A percentile compares a stretch with the other conserved stretches of the same genome.
These are phyloP conservation scores for Arachis stenosperma DNA, from an alignment of 306 rosid species.

Conservation along the genomic window DNA sequence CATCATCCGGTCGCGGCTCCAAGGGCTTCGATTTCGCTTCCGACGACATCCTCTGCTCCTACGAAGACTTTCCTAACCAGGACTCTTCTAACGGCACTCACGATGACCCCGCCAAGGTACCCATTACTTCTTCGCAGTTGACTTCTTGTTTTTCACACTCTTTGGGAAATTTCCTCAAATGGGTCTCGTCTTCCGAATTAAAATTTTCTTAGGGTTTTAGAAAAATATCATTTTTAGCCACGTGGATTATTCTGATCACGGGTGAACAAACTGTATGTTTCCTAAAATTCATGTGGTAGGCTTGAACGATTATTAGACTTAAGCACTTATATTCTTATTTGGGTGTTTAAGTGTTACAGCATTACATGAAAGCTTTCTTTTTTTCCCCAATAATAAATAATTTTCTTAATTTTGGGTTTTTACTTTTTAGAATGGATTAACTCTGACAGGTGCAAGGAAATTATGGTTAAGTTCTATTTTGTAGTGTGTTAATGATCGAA, in stretches of 20 bases:
- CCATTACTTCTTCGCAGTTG: conserved; percentile 13
- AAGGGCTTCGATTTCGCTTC: conserved; percentile 65
- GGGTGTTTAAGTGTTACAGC: not conserved
- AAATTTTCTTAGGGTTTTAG: conserved; percentile 35
- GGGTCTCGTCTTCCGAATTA: conserved; percentile 16
- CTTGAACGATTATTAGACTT: not conserved
- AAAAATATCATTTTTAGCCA: conserved; percentile 26
- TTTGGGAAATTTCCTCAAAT: conserved; percentile 6
- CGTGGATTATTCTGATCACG: not conserved
- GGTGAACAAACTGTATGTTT: not conserved
- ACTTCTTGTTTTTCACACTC: conserved; percentile 2
- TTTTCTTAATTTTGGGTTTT: not conserved
- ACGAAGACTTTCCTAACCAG: conserved; percentile 58
- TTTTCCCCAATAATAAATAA: too few relatives aligned
- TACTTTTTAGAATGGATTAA: conserved; percentile 11
- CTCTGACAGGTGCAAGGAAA: not conserved
- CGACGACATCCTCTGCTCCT: conserved; percentile 73
- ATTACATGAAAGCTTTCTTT: not conserved
- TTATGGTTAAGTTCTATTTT: not conserved
- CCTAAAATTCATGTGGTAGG: not conserved
- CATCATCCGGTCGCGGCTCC: conserved; percentile 61
- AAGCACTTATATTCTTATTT: not conserved
- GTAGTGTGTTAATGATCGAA: not conserved
- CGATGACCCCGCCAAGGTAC: conserved; percentile 71
- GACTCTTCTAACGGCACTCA: conserved; percentile 61